Evolutionary conservation across 2,329 filamentous ascomycete genomes (phyloP).

Genomic region (Cucurbitaria berberidis): DNA sequence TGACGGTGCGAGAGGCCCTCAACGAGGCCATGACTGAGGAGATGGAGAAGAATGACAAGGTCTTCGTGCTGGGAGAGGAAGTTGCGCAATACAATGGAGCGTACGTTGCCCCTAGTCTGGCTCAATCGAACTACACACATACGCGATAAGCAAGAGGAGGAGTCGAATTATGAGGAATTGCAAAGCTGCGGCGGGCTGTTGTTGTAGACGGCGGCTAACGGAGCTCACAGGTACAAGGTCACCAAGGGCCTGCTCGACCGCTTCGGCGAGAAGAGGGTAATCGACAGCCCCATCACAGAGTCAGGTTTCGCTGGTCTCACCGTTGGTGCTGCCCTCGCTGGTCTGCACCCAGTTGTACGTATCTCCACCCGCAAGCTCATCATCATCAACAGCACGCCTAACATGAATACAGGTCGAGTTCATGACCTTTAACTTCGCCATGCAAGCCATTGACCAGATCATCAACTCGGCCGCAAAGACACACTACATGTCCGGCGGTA

Average conservation of each 20-base stretch:
- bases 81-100: constrained; percentile 99
- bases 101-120: constrained; percentile 52
- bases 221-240: constrained; percentile 80
- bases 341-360: constrained; percentile 88
- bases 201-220: constrained; percentile 45
- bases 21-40: constrained; percentile 99
- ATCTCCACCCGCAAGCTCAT: neutral
- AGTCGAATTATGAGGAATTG: neutral
- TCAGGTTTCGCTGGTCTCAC: constrained; percentile 93
- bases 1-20: constrained; percentile 94
- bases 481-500: constrained; percentile 99
- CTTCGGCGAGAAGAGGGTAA: constrained; percentile 96
- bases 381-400: constrained; percentile 7
- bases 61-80: constrained; percentile 96
- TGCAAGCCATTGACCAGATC: constrained; percentile 99
- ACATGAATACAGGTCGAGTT: constrained; percentile 79
- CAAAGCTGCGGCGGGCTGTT: constrained; percentile 9
- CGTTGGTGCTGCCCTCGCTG: constrained; percentile 91
- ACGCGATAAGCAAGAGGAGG: constrained; percentile 4
- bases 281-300: constrained; percentile 98
- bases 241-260: constrained; percentile 97
- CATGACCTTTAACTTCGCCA: constrained; percentile 99
- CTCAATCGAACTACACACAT: constrained; percentile 14
- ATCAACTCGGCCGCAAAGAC: constrained; percentile 99
- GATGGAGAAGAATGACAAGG: constrained; percentile 91